phyloP scores from a whole-genome alignment of 441 rosid species.

The Euphorbia corollata region DNA sequence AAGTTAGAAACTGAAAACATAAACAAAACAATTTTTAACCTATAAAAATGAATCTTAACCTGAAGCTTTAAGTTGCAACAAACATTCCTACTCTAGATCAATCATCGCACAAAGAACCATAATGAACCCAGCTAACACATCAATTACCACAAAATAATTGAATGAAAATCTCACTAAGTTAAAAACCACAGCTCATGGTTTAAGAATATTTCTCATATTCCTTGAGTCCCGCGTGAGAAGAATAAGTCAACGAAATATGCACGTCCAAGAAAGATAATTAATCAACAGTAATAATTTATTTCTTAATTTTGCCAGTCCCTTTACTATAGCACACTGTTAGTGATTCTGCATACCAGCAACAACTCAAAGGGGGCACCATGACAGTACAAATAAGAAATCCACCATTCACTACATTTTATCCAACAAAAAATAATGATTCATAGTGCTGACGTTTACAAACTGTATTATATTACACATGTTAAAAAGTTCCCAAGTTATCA shows the following conservation, averaged over 20 bases:
- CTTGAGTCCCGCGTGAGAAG: not conserved
- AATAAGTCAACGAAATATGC: not conserved
- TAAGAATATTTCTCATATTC: not conserved
- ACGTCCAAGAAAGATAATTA: not conserved
- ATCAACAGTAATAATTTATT: not conserved
- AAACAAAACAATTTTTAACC: not conserved
- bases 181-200: not conserved
- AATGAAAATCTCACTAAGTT: not conserved
- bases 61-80: not conserved
- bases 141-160: not conserved
- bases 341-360: not conserved
- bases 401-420: not conserved
- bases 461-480: not conserved
- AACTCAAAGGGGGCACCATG: not conserved
- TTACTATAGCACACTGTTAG: no score
- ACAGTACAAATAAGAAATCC: not conserved
- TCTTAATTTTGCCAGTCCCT: not conserved
- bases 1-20: slow-evolving; percentile 2
- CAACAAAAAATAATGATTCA: not conserved
- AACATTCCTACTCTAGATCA: not conserved
- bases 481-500: slow-evolving; percentile 2
- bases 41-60: not conserved
- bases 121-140: slow-evolving; percentile 1
- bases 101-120: slow-evolving; percentile 7
- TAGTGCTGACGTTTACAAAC: not conserved